Conservation (phyloP, 2,329 filamentous ascomycete genomes). For the Juglanconis juglandina region DNA sequence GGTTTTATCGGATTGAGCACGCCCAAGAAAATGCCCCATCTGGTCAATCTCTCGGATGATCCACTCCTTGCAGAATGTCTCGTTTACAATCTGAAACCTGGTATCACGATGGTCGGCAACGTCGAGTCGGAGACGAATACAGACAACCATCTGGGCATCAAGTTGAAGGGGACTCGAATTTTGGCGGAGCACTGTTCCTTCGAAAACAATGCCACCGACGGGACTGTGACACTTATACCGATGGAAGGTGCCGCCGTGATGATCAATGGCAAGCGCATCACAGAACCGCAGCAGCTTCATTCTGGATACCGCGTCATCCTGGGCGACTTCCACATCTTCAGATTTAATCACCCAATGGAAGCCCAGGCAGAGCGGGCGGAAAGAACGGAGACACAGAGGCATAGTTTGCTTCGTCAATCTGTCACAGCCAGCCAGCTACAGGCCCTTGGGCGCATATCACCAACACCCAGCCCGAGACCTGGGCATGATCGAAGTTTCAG, state of each 20-base stretch:
- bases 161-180: conserved; percentile 90
- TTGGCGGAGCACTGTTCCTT: conserved; percentile 90
- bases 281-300: conserved; percentile 78
- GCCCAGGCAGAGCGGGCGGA: conserved; percentile 88
- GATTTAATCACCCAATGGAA: conserved; percentile 97
- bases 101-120: conserved; percentile 89
- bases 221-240: conserved; percentile 86
- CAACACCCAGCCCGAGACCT: conserved; percentile 58
- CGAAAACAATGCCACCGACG: conserved; percentile 74
- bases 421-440: conserved; percentile 60
- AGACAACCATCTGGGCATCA: conserved; percentile 75
- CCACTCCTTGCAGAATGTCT: conserved; percentile 92
- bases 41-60: conserved; percentile 95
- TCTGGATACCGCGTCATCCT: conserved; percentile 94
- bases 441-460: conserved; percentile 50
- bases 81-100: conserved; percentile 96
- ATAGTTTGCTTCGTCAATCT: conserved; percentile 84
- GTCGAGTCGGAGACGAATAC: conserved; percentile 83
- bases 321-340: conserved; percentile 97
- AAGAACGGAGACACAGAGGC: conserved; percentile 50
- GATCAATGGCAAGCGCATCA: conserved; percentile 91
- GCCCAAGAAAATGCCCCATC: conserved; percentile 98
- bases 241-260: conserved; percentile 93
- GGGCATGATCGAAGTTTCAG: conserved; percentile 78
- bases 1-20: conserved; percentile 93